These are phyloP conservation scores for Solanum chacoense DNA, from an alignment of 305 asterid species.

Conservation along the genomic window DNA sequence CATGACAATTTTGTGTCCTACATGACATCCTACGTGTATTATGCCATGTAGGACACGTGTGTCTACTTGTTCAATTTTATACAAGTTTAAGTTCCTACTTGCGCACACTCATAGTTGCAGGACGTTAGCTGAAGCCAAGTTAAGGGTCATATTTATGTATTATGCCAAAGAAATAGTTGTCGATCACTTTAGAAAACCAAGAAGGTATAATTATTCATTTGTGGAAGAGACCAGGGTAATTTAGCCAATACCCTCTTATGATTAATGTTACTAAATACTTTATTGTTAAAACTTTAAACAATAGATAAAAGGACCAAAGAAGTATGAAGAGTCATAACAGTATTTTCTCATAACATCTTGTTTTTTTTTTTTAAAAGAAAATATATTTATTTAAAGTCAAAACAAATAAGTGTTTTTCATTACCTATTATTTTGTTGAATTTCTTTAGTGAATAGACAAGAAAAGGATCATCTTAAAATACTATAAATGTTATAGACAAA, in stretches of 20 bases:
- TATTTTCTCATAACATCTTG: neutral
- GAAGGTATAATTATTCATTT: neutral
- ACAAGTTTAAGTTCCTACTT: too few species aligned
- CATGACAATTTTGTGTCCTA: too few species aligned
- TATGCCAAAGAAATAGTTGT: too few species aligned
- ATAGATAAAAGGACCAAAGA: too few species aligned
- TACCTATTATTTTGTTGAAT: neutral
- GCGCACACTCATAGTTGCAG: too few species aligned
- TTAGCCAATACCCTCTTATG: neutral
- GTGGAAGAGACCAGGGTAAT: neutral
- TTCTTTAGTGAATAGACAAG: neutral
- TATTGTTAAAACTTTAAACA: too few species aligned
- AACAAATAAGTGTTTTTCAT: neutral
- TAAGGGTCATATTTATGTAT: too few species aligned
- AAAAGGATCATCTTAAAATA: neutral
- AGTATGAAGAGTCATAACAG: neutral
- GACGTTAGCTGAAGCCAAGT: too few species aligned
- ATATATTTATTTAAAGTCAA: neutral
- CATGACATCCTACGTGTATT: too few species aligned
- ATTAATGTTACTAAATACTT: too few species aligned
- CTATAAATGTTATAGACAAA: neutral
- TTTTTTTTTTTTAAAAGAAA: neutral
- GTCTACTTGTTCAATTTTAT: too few species aligned
- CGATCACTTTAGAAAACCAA: neutral
- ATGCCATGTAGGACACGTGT: too few species aligned